A percentile compares a stretch with the other conserved stretches of the same genome.
These are phyloP conservation scores for Aspergillus pseudotamarii DNA, from an alignment of 2,329 filamentous ascomycete genomes.

Conservation along the genomic window DNA sequence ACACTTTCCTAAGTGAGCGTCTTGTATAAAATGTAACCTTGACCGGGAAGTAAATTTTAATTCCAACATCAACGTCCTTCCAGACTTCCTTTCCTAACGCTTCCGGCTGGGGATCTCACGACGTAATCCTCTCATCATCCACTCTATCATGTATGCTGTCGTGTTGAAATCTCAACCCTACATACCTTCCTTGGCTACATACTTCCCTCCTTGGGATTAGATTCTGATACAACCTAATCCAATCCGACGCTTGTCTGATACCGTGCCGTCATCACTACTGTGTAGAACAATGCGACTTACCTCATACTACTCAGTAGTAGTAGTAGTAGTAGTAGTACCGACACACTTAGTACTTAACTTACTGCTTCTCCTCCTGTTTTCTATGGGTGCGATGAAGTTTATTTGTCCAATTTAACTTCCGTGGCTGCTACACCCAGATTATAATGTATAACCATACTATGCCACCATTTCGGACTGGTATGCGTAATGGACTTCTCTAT, in stretches of 20 bases:
- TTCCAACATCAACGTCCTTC: neutral
- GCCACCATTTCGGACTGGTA: neutral
- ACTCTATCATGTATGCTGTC: neutral
- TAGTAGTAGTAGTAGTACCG: no score
- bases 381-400: neutral
- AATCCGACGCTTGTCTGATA: no score
- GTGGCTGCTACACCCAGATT: neutral
- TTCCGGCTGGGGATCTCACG: neutral
- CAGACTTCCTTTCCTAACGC: neutral
- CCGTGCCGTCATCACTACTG: no score
- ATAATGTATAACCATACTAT: neutral
- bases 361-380: no score
- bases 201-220: no score
- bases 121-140: constrained; percentile 11
- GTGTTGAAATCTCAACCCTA: no score
- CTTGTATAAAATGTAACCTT: neutral
- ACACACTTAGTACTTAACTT: no score
- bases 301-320: no score
- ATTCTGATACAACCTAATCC: no score
- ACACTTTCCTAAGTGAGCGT: neutral
- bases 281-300: no score
- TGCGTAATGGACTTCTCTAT: neutral
- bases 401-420: neutral
- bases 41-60: neutral
- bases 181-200: no score